Evolutionary conservation across 2,329 filamentous ascomycete species (phyloP).

Genomic region (Teratosphaeria gauchensis): DNA sequence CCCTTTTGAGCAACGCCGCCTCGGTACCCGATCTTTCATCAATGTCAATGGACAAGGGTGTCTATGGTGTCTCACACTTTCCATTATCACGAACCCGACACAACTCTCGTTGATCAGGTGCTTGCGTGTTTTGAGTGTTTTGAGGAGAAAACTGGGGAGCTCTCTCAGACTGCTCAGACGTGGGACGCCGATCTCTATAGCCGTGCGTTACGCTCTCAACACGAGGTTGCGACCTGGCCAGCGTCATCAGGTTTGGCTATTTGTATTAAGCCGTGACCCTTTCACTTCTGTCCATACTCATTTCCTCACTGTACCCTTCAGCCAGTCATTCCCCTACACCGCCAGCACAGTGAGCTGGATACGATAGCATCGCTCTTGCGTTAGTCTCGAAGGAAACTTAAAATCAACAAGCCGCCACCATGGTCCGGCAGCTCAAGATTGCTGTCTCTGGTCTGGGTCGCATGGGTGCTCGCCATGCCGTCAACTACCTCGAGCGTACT

Average conservation of each 20-base stretch:
- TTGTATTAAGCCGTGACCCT: too few relatives aligned
- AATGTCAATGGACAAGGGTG: too few relatives aligned
- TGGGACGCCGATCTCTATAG: background rate
- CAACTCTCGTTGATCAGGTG: too few relatives aligned
- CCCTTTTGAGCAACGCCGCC: too few relatives aligned
- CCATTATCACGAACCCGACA: too few relatives aligned
- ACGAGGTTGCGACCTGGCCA: background rate
- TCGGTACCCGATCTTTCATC: too few relatives aligned
- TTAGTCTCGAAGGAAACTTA: background rate
- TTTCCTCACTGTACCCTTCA: background rate
- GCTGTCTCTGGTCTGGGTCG: conserved; percentile 40
- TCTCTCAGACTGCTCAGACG: background rate
- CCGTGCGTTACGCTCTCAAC: conserved; percentile 1
- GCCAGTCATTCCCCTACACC: background rate
- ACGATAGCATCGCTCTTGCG: background rate
- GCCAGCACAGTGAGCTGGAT: too few relatives aligned
- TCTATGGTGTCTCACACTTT: too few relatives aligned
- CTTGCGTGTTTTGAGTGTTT: too few relatives aligned
- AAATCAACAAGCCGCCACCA: conserved; percentile 3
- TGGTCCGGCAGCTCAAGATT: conserved; percentile 33
- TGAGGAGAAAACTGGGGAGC: too few relatives aligned
- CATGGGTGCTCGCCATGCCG: conserved; percentile 39
- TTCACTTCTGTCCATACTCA: background rate
- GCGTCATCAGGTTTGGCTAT: background rate
- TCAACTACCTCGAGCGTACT: conserved; percentile 36